Evolutionary conservation across 2,329 filamentous ascomycete species (phyloP).

Genomic region (Canariomyces notabilis): DNA sequence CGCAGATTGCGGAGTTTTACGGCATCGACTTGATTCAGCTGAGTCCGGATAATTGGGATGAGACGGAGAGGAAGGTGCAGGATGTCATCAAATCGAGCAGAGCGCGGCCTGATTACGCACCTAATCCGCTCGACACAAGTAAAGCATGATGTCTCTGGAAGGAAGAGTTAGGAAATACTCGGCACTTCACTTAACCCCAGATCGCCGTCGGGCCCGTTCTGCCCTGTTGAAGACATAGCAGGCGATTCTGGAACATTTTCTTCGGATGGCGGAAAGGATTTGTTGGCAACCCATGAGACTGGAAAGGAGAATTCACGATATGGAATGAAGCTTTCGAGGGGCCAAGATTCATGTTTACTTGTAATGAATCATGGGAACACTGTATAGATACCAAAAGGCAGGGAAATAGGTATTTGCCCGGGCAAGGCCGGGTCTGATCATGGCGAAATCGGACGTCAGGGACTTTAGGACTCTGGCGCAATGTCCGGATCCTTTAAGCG

Average conservation of each 20-base stretch:
- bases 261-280: constrained; percentile 1
- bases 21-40: constrained; percentile 75
- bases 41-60: constrained; percentile 84
- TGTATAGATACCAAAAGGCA: constrained; percentile 24
- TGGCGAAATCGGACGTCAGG: too few relatives aligned
- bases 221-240: not conserved
- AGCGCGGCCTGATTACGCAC: constrained; percentile 28
- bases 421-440: not conserved
- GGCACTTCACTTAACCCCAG: not conserved
- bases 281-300: constrained; percentile 10
- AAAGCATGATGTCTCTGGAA: not conserved
- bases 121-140: constrained; percentile 21
- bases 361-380: constrained; percentile 13
- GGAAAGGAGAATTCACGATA: constrained; percentile 5
- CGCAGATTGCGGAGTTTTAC: constrained; percentile 75
- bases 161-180: not conserved
- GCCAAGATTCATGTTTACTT: constrained; percentile 7
- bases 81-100: constrained; percentile 27
- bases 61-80: constrained; percentile 65
- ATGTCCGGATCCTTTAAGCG: constrained; percentile 4
- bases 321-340: constrained; percentile 7
- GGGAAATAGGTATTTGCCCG: constrained; percentile 3
- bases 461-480: not conserved
- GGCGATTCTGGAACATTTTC: not conserved
- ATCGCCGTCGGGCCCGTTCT: not conserved